Base-by-base conservation (phyloP, 768 basidiomycete genomes). In the Pleurotus citrinopileatus region DNA sequence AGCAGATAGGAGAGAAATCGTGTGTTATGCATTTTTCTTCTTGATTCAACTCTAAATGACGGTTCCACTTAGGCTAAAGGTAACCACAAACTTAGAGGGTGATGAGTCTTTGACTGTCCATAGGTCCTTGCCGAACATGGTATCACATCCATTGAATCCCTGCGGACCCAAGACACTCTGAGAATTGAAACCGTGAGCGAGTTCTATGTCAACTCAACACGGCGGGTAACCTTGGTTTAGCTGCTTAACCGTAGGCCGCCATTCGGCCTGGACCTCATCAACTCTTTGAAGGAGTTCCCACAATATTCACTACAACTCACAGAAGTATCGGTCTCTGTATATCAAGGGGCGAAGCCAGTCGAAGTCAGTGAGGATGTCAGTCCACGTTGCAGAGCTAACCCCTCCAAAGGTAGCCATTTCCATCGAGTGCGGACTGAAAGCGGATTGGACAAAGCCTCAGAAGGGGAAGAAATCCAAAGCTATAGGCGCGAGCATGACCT, bases 1-100 rank as follows among this genome's bases (percentile, higher is more conserved):
- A 90, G 28, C 82, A 86, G n/a, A 86, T 98, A 37, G 96, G 95
- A 27, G 91, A 94, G 63, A 93, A 92, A 80, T 91, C 90, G 91
- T 92, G 54, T 65, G 87, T 69, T 3, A 6, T 36, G 12, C 13
- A 37, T 28, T 22, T 28, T 47, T 29, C 29, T n/a, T 13, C 17
- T 50, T 36, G 4, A n/a, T 43, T 23, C n/a, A 7, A 27, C 38
- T 32, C 15, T 19, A 40, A 2, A 43, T 38, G 44, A 55, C 15
- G 36, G 47, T 4, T 15, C 12, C 51, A 36, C 20, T 22, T 25
- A 71, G 73, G 23, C 66, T 74, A 58, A 74, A 73, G 63, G 72
- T 69, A 44, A 17, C 23, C 20, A 26, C 17, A 13, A 12, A 19
- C 20, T 48, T 27, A 13, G 62, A 59, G 55, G 55, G 42, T 8